Evolutionary conservation across 129 eudicot species (phyloP).

Genomic region (Flaveria sonorensis): DNA sequence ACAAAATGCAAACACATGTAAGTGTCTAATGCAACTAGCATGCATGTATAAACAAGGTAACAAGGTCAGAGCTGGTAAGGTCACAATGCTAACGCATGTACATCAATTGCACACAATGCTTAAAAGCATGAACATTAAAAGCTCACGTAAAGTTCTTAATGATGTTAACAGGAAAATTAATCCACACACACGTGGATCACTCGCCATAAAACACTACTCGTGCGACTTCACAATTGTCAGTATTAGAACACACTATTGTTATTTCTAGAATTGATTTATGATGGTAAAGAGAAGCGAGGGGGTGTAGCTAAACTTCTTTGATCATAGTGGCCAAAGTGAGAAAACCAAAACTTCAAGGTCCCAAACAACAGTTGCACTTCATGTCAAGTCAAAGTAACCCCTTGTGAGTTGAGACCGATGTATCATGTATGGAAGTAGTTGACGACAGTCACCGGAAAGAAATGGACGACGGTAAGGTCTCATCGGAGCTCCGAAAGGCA

Average conservation of each 20-base stretch:
- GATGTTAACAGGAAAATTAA: too few relatives aligned
- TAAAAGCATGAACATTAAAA: too few relatives aligned
- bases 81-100: too few relatives aligned
- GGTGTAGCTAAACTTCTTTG: not conserved
- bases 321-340: slow-evolving; percentile 6
- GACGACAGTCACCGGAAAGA: slow-evolving; percentile 17
- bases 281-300: not conserved
- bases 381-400: slow-evolving; percentile 7
- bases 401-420: not conserved
- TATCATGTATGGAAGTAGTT: not conserved
- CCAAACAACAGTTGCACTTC: not conserved
- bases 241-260: too few relatives aligned
- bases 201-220: not conserved
- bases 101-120: too few relatives aligned
- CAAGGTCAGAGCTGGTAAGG: too few relatives aligned
- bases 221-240: too few relatives aligned
- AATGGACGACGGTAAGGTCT: slow-evolving; percentile 34
- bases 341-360: slow-evolving; percentile 18
- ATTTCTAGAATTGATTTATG: too few relatives aligned
- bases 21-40: too few relatives aligned
- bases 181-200: not conserved
- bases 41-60: too few relatives aligned
- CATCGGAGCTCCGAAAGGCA: slow-evolving; percentile 41
- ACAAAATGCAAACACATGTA: too few relatives aligned
- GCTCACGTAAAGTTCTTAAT: too few relatives aligned